These are phyloP conservation scores for Ascocoryne sarcoides DNA, from an alignment of 2,329 filamentous ascomycete species.

Conservation along the genomic window DNA sequence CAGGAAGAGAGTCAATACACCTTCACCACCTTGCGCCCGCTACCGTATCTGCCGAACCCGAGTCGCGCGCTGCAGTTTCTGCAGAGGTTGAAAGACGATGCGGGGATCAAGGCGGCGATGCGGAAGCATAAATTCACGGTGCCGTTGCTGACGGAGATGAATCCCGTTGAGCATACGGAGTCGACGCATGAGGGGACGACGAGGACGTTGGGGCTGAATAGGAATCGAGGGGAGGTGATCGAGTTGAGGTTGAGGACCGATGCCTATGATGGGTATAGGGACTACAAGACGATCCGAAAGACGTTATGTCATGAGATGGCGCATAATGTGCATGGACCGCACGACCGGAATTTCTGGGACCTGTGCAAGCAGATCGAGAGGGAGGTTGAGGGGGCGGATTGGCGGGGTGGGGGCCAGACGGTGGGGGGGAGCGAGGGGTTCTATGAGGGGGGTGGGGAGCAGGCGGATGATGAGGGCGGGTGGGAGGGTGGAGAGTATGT, in stretches of 20 bases:
- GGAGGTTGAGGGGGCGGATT: constrained; percentile 76
- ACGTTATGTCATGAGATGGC: constrained; percentile 93
- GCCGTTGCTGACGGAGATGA: constrained; percentile 87
- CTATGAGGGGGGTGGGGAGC: constrained; percentile 42
- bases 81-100: constrained; percentile 67
- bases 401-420: constrained; percentile 59
- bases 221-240: constrained; percentile 82
- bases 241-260: constrained; percentile 88
- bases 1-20: constrained; percentile 57
- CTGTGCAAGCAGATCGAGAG: constrained; percentile 78
- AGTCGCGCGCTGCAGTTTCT: constrained; percentile 64
- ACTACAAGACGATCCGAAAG: constrained; percentile 84
- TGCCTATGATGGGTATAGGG: constrained; percentile 84
- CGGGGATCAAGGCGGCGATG: constrained; percentile 81
- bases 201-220: constrained; percentile 75
- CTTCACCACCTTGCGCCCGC: constrained; percentile 67
- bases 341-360: constrained; percentile 85
- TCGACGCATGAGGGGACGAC: constrained; percentile 62
- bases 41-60: constrained; percentile 69
- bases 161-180: constrained; percentile 71
- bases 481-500: constrained; percentile 77
- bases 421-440: constrained; percentile 47
- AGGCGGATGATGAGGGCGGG: constrained; percentile 59
- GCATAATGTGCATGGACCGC: constrained; percentile 79
- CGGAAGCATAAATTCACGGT: constrained; percentile 76